Conservation (phyloP, 495 filamentous ascomycete genomes). For the Lophiotrema nucula region DNA sequence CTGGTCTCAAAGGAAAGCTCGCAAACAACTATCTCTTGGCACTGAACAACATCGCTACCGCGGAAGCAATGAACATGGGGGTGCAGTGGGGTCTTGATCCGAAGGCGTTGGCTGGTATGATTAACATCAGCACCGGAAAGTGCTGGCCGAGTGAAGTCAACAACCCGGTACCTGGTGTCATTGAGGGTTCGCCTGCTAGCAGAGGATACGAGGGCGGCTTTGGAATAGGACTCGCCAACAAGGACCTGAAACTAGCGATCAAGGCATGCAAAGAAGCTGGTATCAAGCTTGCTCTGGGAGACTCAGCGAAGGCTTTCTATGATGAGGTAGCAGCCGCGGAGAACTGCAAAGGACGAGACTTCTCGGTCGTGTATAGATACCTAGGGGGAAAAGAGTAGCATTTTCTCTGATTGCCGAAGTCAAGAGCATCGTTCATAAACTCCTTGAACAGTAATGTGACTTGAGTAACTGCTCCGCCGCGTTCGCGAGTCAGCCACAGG, state of each 20-base stretch:
- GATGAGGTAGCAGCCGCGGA: conserved; percentile 35
- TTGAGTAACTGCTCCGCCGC: no score
- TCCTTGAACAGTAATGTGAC: no score
- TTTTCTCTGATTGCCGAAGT: no score
- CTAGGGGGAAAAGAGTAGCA: conserved; percentile 42
- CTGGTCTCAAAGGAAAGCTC: conserved; percentile 80
- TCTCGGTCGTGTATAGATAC: conserved; percentile 46
- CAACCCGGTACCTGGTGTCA: conserved; percentile 86
- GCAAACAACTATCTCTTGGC: conserved; percentile 93
- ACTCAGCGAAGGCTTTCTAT: conserved; percentile 41
- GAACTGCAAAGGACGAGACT: conserved; percentile 43
- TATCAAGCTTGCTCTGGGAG: conserved; percentile 37
- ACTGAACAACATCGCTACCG: conserved; percentile 87
- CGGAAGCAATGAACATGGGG: conserved; percentile 91
- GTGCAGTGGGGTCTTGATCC: conserved; percentile 81
- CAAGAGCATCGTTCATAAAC: no score
- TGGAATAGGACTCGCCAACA: conserved; percentile 79
- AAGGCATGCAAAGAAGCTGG: conserved; percentile 35
- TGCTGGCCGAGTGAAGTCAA: conserved; percentile 94
- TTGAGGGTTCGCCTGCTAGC: conserved; percentile 67
- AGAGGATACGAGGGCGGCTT: conserved; percentile 80
- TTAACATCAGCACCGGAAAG: conserved; percentile 80
- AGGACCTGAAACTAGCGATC: conserved; percentile 49
- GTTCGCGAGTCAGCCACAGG: neutral
- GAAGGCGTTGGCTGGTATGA: conserved; percentile 71